Evolutionary conservation across 2,329 filamentous ascomycete species (phyloP).

Genomic region (Exophiala mesophila): DNA sequence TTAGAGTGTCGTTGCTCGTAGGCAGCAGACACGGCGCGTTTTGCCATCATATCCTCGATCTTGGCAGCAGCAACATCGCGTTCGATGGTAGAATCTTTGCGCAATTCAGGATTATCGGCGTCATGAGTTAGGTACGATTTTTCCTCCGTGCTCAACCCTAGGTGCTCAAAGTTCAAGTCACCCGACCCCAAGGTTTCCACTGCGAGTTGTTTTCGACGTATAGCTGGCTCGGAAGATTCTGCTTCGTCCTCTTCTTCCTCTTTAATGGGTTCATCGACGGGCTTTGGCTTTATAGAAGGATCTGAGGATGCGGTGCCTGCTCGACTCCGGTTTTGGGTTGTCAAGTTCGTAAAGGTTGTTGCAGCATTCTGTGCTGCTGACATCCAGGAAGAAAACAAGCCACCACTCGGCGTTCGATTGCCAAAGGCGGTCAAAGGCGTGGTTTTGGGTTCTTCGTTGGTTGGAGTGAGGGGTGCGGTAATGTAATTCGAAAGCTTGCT

Average conservation of each 20-base stretch:
- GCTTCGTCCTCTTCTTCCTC: constrained; percentile 25
- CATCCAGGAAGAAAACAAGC: constrained; percentile 89
- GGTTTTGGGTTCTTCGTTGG: constrained; percentile 62
- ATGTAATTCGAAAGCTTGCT: constrained; percentile 83
- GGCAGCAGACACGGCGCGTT: constrained; percentile 57
- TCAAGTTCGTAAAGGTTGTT: constrained; percentile 66
- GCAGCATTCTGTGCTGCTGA: constrained; percentile 91
- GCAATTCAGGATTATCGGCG: constrained; percentile 32
- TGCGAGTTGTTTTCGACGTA: constrained; percentile 64
- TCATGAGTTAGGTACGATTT: constrained; percentile 30
- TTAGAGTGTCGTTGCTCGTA: constrained; percentile 45
- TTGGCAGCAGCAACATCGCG: constrained; percentile 52
- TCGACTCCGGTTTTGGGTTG: constrained; percentile 46
- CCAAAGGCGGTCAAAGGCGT: constrained; percentile 43
- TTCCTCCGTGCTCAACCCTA: constrained; percentile 58
- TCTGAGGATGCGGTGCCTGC: constrained; percentile 32
- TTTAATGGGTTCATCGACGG: constrained; percentile 26
- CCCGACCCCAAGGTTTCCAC: constrained; percentile 85
- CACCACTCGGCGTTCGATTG: constrained; percentile 28
- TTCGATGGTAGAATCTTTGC: constrained; percentile 35
- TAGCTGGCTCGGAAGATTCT: constrained; percentile 32
- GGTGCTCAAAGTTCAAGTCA: constrained; percentile 80
- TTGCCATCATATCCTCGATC: constrained; percentile 55
- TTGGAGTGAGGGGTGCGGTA: constrained; percentile 68
- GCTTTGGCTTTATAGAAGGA: constrained; percentile 29